These are phyloP conservation scores for Ceratobasidium sp. DNA, from an alignment of 1,284 basidiomycete species.

Conservation along the genomic window DNA sequence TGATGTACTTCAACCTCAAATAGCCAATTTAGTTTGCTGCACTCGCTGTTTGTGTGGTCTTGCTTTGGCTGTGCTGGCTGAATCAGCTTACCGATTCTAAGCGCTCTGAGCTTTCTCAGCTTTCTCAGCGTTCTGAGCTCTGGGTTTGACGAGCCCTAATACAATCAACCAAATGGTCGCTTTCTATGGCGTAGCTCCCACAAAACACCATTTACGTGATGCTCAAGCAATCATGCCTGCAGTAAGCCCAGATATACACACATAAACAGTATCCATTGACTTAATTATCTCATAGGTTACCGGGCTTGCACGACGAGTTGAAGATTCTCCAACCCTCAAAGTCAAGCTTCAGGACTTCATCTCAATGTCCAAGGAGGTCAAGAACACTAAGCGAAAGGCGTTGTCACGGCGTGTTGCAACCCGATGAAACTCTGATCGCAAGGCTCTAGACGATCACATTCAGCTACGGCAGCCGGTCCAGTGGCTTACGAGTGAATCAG, in stretches of 20 bases:
- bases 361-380: slow-evolving; percentile 1
- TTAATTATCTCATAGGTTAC: slow-evolving; percentile 3
- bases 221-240: slow-evolving; percentile 4
- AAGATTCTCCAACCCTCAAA: background rate
- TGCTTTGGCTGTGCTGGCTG: too few relatives aligned
- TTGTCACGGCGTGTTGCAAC: slow-evolving; percentile 4
- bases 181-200: background rate
- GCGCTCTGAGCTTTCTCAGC: too few relatives aligned
- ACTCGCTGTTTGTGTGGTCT: too few relatives aligned
- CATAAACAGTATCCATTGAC: too few relatives aligned
- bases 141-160: too few relatives aligned
- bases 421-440: slow-evolving; percentile 1
- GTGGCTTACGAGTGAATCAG: background rate
- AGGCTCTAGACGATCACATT: slow-evolving; percentile 12
- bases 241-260: too few relatives aligned
- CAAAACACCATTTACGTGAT: background rate
- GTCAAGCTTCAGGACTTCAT: slow-evolving; percentile 6
- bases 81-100: too few relatives aligned
- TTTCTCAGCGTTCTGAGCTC: too few relatives aligned
- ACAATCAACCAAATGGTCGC: background rate
- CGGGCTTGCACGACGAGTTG: background rate
- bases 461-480: slow-evolving; percentile 10
- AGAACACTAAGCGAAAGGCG: background rate
- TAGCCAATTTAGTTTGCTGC: too few relatives aligned
- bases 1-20: too few relatives aligned